Percentiles rank a stretch among this genome's conserved stretches.
These are phyloP conservation scores for Spergularia marina DNA, from an alignment of 148 eudicot species.

Conservation along the genomic window DNA sequence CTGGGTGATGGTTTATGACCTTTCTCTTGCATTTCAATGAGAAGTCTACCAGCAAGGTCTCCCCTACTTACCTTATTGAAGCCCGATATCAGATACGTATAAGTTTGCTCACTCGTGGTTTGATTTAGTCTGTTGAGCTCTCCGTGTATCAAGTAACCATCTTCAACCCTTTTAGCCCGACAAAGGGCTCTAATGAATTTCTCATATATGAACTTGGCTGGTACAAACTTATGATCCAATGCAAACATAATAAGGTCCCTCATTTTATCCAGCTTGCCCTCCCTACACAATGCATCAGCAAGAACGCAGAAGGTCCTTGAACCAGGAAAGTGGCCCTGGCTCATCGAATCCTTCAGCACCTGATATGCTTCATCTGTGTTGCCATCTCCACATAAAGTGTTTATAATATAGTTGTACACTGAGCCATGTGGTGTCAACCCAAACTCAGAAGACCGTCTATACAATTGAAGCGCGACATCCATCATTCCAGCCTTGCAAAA, in stretches of 20 bases:
- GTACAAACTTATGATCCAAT: conserved; percentile 45
- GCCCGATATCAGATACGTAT: conserved; percentile 54
- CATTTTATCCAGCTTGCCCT: conserved; percentile 75
- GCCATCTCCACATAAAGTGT: conserved; percentile 65
- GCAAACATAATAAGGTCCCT: conserved; percentile 56
- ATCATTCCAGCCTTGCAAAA: conserved; percentile 89
- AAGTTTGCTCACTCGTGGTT: conserved; percentile 37
- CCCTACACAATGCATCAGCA: conserved; percentile 71
- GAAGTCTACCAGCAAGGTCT: conserved; percentile 65
- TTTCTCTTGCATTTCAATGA: conserved; percentile 89
- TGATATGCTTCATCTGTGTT: conserved; percentile 63
- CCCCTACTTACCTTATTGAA: conserved; percentile 49
- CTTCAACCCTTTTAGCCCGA: conserved; percentile 53
- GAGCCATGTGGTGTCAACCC: conserved; percentile 62
- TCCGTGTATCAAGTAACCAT: conserved; percentile 62
- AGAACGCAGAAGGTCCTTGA: conserved; percentile 55
- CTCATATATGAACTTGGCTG: conserved; percentile 37
- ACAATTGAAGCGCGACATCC: conserved; percentile 64
- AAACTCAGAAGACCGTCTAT: conserved; percentile 49
- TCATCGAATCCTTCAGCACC: conserved; percentile 46
- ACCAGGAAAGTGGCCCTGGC: conserved; percentile 61
- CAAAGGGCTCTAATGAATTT: conserved; percentile 67
- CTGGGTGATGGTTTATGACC: conserved; percentile 42
- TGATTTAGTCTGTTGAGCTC: conserved; percentile 46
- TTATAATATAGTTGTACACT: conserved; percentile 63